phyloP scores from a whole-genome alignment of 1,284 basidiomycete species.

The Inonotus hispidus region DNA sequence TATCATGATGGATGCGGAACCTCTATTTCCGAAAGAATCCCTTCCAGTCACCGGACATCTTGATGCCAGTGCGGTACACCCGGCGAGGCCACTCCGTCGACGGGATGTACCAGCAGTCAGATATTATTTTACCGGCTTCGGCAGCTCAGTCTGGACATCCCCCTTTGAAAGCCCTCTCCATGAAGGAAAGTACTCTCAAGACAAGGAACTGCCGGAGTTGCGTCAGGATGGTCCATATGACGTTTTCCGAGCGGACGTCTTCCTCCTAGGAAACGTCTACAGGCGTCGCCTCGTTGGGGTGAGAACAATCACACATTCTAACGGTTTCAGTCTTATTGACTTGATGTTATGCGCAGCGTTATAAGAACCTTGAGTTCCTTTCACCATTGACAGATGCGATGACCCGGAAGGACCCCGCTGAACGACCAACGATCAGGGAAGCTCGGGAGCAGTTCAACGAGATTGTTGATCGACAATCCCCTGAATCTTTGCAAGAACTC shows the following conservation, averaged over 20 bases:
- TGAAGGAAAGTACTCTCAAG: constrained; percentile 9
- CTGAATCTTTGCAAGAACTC: not conserved
- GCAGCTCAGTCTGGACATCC: constrained; percentile 19
- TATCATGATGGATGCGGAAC: constrained; percentile 28
- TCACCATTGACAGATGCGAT: constrained; percentile 10
- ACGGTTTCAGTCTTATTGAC: not conserved
- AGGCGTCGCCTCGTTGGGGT: not conserved
- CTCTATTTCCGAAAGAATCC: constrained; percentile 25
- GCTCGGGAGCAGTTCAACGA: not conserved
- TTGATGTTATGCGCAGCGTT: constrained; percentile 4
- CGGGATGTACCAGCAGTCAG: constrained; percentile 16
- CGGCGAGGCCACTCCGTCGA: not conserved
- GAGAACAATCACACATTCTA: not conserved
- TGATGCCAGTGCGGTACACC: not conserved
- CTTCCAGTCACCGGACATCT: constrained; percentile 21
- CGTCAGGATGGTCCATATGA: not conserved
- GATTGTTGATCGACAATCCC: not conserved
- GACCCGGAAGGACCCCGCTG: constrained; percentile 7
- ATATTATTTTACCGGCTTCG: constrained; percentile 30
- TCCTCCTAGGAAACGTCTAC: constrained; percentile 15
- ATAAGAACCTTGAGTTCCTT: constrained; percentile 14
- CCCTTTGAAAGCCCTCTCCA: not conserved
- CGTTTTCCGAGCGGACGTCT: constrained; percentile 14
- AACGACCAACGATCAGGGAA: not conserved
- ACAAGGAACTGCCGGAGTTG: constrained; percentile 11